Conservation (phyloP, 352 stramenopile species). For the Thalassiosira exigua region DNA sequence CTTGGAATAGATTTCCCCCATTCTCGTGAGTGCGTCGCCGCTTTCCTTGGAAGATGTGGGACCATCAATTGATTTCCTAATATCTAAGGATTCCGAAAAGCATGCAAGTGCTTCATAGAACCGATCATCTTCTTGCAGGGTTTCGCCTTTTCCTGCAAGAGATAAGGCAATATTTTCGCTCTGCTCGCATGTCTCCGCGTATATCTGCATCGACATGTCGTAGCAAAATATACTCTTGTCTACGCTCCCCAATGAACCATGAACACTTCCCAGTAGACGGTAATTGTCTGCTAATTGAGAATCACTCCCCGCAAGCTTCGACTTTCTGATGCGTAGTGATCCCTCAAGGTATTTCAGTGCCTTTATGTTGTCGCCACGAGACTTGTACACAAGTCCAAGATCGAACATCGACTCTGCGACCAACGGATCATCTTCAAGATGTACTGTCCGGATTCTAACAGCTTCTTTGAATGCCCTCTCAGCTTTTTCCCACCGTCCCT, state of each 20-base stretch:
- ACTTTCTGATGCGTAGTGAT: slow-evolving; percentile 60
- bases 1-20: slow-evolving; percentile 59
- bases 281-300: slow-evolving; percentile 59
- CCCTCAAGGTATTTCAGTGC: slow-evolving; percentile 64
- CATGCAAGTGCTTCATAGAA: slow-evolving; percentile 50
- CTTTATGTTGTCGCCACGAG: slow-evolving; percentile 45
- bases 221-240: slow-evolving; percentile 66
- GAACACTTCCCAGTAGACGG: slow-evolving; percentile 59
- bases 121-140: slow-evolving; percentile 45
- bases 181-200: slow-evolving; percentile 40
- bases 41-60: slow-evolving; percentile 44
- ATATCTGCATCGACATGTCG: slow-evolving; percentile 62
- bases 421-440: slow-evolving; percentile 61
- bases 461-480: slow-evolving; percentile 70
- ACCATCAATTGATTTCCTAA: slow-evolving; percentile 50
- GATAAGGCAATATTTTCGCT: slow-evolving; percentile 55
- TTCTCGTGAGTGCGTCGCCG: slow-evolving; percentile 49
- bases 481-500: slow-evolving; percentile 53
- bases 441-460: slow-evolving; percentile 57
- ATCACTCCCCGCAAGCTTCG: slow-evolving; percentile 32
- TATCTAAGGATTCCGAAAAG: slow-evolving; percentile 59
- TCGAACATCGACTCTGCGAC: slow-evolving; percentile 64
- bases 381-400: slow-evolving; percentile 55
- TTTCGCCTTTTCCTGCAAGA: slow-evolving; percentile 55
- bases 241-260: slow-evolving; percentile 45